These are phyloP conservation scores for Caryopteris hybrid DNA, from an alignment of 305 asterid genomes.

Conservation along the genomic window DNA sequence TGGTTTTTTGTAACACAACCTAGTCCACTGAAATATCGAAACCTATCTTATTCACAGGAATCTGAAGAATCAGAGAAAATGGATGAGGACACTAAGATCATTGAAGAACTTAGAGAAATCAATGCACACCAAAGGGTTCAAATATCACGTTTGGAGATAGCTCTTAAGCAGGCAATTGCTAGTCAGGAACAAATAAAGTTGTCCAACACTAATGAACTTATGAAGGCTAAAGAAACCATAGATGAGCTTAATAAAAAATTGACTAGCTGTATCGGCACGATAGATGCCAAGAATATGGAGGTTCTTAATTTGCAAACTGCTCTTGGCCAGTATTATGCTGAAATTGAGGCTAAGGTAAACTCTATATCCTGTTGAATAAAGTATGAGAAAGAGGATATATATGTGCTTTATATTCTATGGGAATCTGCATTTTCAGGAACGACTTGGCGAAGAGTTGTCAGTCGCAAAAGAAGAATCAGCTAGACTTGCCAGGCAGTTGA, in stretches of 20 bases:
- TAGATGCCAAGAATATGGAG: conserved; percentile 87
- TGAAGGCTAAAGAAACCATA: conserved; percentile 65
- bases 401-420: neutral
- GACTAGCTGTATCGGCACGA: conserved; percentile 53
- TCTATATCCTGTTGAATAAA: conserved; percentile 11
- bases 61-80: conserved; percentile 97
- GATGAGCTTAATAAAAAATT: conserved; percentile 74
- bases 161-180: conserved; percentile 66
- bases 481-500: conserved; percentile 61
- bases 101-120: conserved; percentile 77
- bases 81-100: conserved; percentile 93
- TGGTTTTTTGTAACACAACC: conserved; percentile 5
- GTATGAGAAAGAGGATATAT: conserved; percentile 7
- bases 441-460: conserved; percentile 66
- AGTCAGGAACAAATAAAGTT: conserved; percentile 66
- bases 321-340: conserved; percentile 97
- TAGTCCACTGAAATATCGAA: conserved; percentile 16
- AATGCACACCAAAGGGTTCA: conserved; percentile 73
- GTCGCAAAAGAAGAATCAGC: conserved; percentile 70
- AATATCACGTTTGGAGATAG: conserved; percentile 67
- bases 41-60: conserved; percentile 50
- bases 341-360: conserved; percentile 94
- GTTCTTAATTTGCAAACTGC: conserved; percentile 96
- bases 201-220: conserved; percentile 51
- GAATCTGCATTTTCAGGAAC: conserved; percentile 56